Percentiles rank a stretch among this genome's conserved stretches.
Conservation (phyloP, 495 filamentous ascomycete species). For the Chaetomidium leptoderma region DNA sequence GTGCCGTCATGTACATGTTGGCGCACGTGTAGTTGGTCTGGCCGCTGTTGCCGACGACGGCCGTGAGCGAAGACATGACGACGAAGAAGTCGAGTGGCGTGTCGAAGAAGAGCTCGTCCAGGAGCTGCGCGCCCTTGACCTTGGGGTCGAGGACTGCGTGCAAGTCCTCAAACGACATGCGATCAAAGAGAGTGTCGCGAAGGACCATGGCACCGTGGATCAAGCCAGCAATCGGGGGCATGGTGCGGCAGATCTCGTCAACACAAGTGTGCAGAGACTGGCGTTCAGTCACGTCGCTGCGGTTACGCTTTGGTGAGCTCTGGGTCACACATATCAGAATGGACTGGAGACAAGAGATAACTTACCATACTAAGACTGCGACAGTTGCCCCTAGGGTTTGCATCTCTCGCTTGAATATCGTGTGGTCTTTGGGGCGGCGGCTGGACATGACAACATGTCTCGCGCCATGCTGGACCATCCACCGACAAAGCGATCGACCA, state of each 20-base stretch:
- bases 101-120: constrained; percentile 37
- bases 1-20: constrained; percentile 52
- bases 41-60: constrained; percentile 47
- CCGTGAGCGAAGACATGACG: constrained; percentile 38
- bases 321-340: background rate
- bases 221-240: constrained; percentile 48
- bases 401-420: no score
- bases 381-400: no score
- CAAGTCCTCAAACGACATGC: constrained; percentile 34
- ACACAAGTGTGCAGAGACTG: no score
- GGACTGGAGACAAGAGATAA: no score
- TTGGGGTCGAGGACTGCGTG: constrained; percentile 36
- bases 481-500: constrained; percentile 48
- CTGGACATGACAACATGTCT: constrained; percentile 48
- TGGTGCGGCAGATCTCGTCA: constrained; percentile 34
- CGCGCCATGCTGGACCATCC: constrained; percentile 52
- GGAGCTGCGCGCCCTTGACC: constrained; percentile 33
- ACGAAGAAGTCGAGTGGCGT: constrained; percentile 58
- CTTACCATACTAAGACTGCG: no score
- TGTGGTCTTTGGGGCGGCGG: constrained; percentile 47
- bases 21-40: constrained; percentile 58
- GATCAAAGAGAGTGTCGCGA: constrained; percentile 37
- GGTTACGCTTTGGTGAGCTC: no score
- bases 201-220: constrained; percentile 49
- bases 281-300: no score